A percentile compares a stretch with the other conserved stretches of the same genome.
Conservation (phyloP, 352 stramenopile genomes). For the Elongisporangium prolatum region DNA sequence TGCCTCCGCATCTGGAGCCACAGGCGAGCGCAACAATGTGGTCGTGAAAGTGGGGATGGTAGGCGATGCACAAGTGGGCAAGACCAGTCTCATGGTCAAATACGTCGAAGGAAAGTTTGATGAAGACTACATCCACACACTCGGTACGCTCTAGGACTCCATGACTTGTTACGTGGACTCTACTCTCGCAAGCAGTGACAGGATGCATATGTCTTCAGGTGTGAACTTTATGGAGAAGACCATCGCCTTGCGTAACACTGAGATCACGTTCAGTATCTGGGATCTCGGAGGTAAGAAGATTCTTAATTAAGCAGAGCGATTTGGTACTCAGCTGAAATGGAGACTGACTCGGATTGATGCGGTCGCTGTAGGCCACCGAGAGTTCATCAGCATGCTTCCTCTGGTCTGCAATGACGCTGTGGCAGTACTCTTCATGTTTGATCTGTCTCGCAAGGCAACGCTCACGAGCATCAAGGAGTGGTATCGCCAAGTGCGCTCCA, state of each 20-base stretch:
- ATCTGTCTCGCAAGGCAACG: slow-evolving; percentile 89
- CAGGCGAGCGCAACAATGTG: slow-evolving; percentile 78
- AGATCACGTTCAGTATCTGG: slow-evolving; percentile 96
- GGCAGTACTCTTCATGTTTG: slow-evolving; percentile 96
- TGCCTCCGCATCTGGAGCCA: slow-evolving; percentile 18
- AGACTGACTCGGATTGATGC: too few species aligned
- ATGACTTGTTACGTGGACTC: not conserved
- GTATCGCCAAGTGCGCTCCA: slow-evolving; percentile 87
- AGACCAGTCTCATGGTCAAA: slow-evolving; percentile 96
- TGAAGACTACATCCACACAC: slow-evolving; percentile 95
- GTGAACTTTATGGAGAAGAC: slow-evolving; percentile 97
- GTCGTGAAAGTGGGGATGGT: slow-evolving; percentile 93
- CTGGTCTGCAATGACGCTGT: slow-evolving; percentile 94
- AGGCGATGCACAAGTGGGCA: slow-evolving; percentile 92
- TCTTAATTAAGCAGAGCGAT: too few species aligned
- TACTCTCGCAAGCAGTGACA: too few species aligned
- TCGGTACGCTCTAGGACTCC: slow-evolving; percentile 41
- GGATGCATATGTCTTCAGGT: too few species aligned
- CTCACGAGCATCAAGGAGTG: slow-evolving; percentile 92
- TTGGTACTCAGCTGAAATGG: too few species aligned
- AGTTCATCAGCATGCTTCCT: slow-evolving; percentile 94
- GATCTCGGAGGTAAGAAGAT: slow-evolving; percentile 72
- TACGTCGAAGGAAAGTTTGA: slow-evolving; percentile 96
- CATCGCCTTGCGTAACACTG: slow-evolving; percentile 90
- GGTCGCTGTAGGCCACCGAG: slow-evolving; percentile 62